Conservation (phyloP, 2,329 filamentous ascomycete genomes). For the Pseudopyrenochaeta lycopersici region DNA sequence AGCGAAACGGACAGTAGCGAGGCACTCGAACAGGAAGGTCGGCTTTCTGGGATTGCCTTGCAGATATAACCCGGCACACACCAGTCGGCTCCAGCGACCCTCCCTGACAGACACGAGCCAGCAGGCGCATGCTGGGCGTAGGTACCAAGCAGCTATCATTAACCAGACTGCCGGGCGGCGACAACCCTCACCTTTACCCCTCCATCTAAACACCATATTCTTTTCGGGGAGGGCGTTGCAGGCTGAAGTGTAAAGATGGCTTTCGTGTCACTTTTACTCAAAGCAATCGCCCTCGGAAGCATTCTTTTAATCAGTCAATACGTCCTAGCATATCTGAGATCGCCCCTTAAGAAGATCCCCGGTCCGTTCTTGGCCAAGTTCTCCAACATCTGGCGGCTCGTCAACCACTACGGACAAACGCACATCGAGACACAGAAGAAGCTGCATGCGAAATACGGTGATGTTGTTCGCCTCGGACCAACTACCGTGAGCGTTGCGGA, state of each 20-base stretch:
- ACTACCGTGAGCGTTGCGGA: conserved; percentile 42
- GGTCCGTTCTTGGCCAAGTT: conserved; percentile 46
- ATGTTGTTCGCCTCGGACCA: conserved; percentile 40
- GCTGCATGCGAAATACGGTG: conserved; percentile 41
- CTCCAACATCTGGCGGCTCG: conserved; percentile 42
- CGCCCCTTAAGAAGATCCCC: conserved; percentile 41
- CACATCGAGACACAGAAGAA: conserved; percentile 40
- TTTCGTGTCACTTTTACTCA: conserved; percentile 20
- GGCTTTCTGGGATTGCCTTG: no score
- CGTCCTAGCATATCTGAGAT: conserved; percentile 34
- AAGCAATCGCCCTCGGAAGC: conserved; percentile 18
- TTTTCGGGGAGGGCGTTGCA: not conserved
- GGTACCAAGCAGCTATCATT: no score
- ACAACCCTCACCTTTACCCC: not conserved
- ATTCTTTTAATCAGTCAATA: conserved; percentile 27
- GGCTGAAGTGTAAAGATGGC: conserved; percentile 16
- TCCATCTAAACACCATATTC: not conserved
- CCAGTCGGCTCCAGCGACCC: no score
- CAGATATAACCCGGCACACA: no score
- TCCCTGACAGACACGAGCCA: no score
- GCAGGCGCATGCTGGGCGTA: no score
- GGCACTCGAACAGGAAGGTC: no score
- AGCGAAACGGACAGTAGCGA: no score
- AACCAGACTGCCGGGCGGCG: not conserved
- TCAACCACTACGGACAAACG: conserved; percentile 37